These are phyloP conservation scores for Microcos paniculata DNA, from an alignment of 345 rosid genomes.

Conservation along the genomic window DNA sequence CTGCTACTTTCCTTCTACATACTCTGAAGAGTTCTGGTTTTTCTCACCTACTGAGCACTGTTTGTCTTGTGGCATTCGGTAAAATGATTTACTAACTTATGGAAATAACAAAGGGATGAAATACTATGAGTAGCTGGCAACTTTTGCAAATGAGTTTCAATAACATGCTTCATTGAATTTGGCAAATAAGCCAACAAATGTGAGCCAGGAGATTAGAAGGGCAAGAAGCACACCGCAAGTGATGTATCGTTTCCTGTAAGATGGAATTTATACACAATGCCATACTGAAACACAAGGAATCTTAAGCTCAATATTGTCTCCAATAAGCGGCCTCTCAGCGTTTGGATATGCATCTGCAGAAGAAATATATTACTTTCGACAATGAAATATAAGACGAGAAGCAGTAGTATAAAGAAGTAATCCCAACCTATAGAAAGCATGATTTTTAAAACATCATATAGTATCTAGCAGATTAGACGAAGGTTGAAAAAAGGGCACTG, in stretches of 20 bases:
- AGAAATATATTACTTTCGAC: constrained; percentile 7
- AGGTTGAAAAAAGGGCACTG: not conserved
- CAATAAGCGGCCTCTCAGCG: constrained; percentile 84
- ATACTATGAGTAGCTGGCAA: not conserved
- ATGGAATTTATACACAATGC: constrained; percentile 88
- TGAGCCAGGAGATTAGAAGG: constrained; percentile 3
- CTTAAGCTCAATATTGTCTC: constrained; percentile 89
- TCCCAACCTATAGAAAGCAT: constrained; percentile 10
- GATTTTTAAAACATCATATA: not conserved
- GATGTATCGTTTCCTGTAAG: constrained; percentile 70
- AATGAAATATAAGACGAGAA: constrained; percentile 1
- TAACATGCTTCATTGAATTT: not conserved
- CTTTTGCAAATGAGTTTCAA: not conserved
- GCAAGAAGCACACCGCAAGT: constrained; percentile 57
- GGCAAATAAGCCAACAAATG: not conserved
- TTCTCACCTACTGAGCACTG: not conserved
- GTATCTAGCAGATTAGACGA: not conserved
- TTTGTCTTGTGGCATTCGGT: not conserved
- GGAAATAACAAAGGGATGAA: not conserved
- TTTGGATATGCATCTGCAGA: constrained; percentile 86
- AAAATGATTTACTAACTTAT: not conserved
- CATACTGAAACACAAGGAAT: constrained; percentile 91
- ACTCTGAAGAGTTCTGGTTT: too few species aligned
- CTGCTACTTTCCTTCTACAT: not conserved
- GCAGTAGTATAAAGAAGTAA: not conserved